Percentiles rank a stretch among this genome's conserved stretches.
Conservation (phyloP, 2,329 filamentous ascomycete species). For the Chaetomiaceae sp. region DNA sequence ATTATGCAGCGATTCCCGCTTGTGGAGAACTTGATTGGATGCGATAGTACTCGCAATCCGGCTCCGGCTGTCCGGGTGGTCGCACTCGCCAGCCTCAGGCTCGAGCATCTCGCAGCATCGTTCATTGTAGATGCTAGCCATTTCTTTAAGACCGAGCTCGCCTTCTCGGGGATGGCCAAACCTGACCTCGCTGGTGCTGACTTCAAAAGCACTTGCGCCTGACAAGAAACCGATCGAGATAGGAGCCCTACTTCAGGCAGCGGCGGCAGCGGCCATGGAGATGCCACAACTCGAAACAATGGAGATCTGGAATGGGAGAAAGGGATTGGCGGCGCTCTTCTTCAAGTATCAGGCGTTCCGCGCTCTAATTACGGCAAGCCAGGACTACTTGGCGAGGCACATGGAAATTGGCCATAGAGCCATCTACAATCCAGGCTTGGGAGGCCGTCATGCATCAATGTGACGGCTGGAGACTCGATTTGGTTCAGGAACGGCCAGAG, state of each 20-base stretch:
- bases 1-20: background rate
- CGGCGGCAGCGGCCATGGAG: background rate
- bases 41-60: background rate
- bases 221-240: background rate
- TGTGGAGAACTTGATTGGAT: background rate
- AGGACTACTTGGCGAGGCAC: background rate
- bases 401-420: background rate
- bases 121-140: background rate
- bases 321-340: background rate
- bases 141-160: background rate
- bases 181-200: background rate
- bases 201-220: background rate
- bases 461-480: background rate
- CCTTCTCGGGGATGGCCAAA: background rate
- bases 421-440: background rate
- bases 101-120: conserved; percentile 3
- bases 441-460: background rate
- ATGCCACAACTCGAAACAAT: conserved; percentile 1
- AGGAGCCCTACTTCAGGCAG: background rate
- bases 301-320: conserved; percentile 1
- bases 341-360: background rate
- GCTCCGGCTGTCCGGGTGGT: background rate
- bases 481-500: background rate
- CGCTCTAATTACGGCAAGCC: background rate
- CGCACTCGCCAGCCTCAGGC: background rate